Conservation (phyloP, 768 basidiomycete genomes). For the Ramaria sp. region DNA sequence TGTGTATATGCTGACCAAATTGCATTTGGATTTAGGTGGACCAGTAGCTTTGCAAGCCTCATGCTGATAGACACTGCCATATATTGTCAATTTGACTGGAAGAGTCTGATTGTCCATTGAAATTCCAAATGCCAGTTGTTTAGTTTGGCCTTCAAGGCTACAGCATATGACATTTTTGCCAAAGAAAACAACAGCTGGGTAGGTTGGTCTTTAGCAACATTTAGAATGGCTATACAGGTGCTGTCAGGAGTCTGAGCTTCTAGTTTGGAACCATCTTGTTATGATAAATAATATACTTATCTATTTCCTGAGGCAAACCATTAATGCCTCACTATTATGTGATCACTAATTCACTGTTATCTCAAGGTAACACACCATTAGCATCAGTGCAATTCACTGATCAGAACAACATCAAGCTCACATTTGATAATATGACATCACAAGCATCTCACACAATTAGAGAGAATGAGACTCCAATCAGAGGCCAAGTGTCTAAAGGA, state of each 20-base stretch:
- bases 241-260: constrained; percentile 97
- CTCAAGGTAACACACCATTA: too few species aligned
- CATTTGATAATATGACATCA: too few species aligned
- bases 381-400: too few species aligned
- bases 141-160: constrained; percentile 86
- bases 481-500: too few species aligned
- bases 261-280: constrained; percentile 87
- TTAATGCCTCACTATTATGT: too few species aligned
- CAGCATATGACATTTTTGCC: constrained; percentile 72
- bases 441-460: too few species aligned
- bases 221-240: constrained; percentile 86
- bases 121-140: constrained; percentile 97
- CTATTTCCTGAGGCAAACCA: too few species aligned
- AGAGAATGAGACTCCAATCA: too few species aligned
- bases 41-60: constrained; percentile 61
- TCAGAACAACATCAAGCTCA: too few species aligned
- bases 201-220: constrained; percentile 34
- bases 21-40: constrained; percentile 48
- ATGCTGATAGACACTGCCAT: constrained; percentile 91
- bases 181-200: constrained; percentile 24
- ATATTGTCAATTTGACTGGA: constrained; percentile 84
- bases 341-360: too few species aligned
- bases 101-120: constrained; percentile 82
- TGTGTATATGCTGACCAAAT: constrained; percentile 87
- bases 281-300: too few species aligned